A percentile compares a stretch with the other conserved stretches of the same genome.
Conservation (phyloP, 495 filamentous ascomycete species). For the Hypomontagnella submonticulosa region DNA sequence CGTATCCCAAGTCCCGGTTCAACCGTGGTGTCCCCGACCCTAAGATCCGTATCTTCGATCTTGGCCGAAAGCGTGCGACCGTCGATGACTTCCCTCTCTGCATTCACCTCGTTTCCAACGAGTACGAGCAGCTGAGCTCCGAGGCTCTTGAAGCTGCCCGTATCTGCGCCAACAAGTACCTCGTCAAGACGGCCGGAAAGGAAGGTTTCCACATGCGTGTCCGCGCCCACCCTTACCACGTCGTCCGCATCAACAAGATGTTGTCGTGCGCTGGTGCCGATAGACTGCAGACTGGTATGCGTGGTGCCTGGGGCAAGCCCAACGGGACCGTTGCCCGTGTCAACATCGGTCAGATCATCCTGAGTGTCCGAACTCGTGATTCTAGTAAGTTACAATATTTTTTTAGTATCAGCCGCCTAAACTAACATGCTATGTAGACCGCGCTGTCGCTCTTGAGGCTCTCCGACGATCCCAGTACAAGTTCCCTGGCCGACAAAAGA, state of each 20-base stretch:
- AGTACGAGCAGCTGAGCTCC: slow-evolving; percentile 98
- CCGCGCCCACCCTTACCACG: slow-evolving; percentile 98
- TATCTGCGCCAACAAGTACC: slow-evolving; percentile 99
- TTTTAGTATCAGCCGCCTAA: too few relatives aligned
- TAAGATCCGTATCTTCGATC: slow-evolving; percentile 99
- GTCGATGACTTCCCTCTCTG: slow-evolving; percentile 99
- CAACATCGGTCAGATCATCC: slow-evolving; percentile 98
- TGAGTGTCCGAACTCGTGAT: slow-evolving; percentile 96
- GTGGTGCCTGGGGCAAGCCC: slow-evolving; percentile 99
- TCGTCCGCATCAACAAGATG: slow-evolving; percentile 99
- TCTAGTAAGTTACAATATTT: slow-evolving; percentile 75
- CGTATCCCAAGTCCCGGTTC: slow-evolving; percentile 99
- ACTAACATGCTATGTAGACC: slow-evolving; percentile 66
- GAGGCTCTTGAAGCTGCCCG: slow-evolving; percentile 99
- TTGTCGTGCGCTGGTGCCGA: slow-evolving; percentile 99
- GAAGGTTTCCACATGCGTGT: slow-evolving; percentile 99
- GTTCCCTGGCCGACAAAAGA: slow-evolving; percentile 99
- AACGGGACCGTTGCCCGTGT: slow-evolving; percentile 97
- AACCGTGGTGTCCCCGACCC: slow-evolving; percentile 99
- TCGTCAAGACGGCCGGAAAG: slow-evolving; percentile 97
- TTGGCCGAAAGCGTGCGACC: slow-evolving; percentile 96
- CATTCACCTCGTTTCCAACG: slow-evolving; percentile 99
- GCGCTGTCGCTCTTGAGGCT: slow-evolving; percentile 93
- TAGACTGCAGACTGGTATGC: slow-evolving; percentile 99
- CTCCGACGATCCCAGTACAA: slow-evolving; percentile 99